Conservation (phyloP, 768 basidiomycete species). For the Auricularia heimuer region DNA sequence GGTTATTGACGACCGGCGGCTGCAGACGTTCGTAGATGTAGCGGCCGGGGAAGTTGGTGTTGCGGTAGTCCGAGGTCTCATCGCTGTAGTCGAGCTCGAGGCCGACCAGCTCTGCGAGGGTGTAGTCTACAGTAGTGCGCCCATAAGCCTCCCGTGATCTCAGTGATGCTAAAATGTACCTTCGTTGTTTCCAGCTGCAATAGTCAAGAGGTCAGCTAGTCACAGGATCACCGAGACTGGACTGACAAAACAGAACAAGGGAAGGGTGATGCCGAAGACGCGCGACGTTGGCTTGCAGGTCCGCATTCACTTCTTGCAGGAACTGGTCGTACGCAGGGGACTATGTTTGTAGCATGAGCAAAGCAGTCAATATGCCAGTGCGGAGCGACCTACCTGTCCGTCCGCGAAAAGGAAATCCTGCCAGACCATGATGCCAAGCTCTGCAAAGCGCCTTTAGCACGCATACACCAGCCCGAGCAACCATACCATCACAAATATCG, state of each 20-base stretch:
- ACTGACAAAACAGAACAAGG: conserved; percentile 73
- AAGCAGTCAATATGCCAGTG: too few relatives aligned
- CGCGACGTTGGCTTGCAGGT: conserved; percentile 78
- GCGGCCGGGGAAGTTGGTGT: conserved; percentile 80
- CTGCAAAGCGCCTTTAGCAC: conserved; percentile 15
- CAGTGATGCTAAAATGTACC: conserved; percentile 23
- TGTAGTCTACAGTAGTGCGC: conserved; percentile 33
- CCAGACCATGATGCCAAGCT: conserved; percentile 68
- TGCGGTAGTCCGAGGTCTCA: conserved; percentile 72
- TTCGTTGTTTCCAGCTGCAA: conserved; percentile 72
- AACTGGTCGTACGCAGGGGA: conserved; percentile 86
- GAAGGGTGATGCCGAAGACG: conserved; percentile 81
- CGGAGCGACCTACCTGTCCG: conserved; percentile 40
- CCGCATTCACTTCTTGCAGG: conserved; percentile 56
- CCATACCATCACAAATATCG: conserved; percentile 63
- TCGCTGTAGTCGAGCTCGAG: conserved; percentile 82
- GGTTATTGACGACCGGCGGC: conserved; percentile 56
- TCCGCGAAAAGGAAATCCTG: conserved; percentile 98
- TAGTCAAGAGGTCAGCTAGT: too few relatives aligned
- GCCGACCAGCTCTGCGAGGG: conserved; percentile 68
- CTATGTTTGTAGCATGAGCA: conserved; percentile 25
- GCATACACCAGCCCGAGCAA: too few relatives aligned
- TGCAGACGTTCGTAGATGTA: conserved; percentile 83
- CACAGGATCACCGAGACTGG: too few relatives aligned
- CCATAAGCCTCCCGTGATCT: too few relatives aligned